phyloP scores from a whole-genome alignment of 1,139 yeast genomes.

The Hanseniaspora gamundiae region DNA sequence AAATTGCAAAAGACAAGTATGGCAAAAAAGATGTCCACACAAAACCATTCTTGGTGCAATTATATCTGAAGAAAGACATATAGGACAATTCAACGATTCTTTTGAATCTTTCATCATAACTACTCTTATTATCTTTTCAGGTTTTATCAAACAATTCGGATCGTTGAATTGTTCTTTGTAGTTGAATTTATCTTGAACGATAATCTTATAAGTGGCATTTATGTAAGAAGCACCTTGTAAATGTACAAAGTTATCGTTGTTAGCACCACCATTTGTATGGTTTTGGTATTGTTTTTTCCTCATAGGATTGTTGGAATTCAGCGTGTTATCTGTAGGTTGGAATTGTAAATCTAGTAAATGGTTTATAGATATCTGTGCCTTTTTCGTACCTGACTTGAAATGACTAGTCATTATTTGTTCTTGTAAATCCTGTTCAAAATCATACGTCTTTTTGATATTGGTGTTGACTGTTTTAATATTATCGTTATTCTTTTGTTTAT shows the following conservation, averaged over 20 bases:
- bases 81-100: conserved; percentile 56
- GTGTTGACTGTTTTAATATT: background rate
- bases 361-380: conserved; percentile 48
- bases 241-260: background rate
- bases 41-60: conserved; percentile 90
- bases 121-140: conserved; percentile 54
- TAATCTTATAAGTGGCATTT: conserved; percentile 75
- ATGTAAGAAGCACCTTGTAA: conserved; percentile 53
- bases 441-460: conserved; percentile 2
- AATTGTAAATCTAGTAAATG: conserved; percentile 53
- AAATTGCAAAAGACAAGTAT: conserved; percentile 65
- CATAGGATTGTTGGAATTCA: too few relatives aligned
- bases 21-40: conserved; percentile 89
- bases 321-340: conserved; percentile 33
- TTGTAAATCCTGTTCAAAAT: conserved; percentile 22
- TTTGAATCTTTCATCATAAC: conserved; percentile 54
- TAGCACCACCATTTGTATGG: background rate
- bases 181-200: conserved; percentile 52
- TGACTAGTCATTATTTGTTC: conserved; percentile 27
- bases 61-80: conserved; percentile 73
- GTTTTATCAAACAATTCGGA: conserved; percentile 64
- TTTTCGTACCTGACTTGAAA: conserved; percentile 30
- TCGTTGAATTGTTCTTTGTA: conserved; percentile 48
- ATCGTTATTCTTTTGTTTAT: background rate
- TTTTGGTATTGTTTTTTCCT: background rate